Base-by-base conservation (phyloP, 148 eudicot species). In the Rhododendron kiyosumense region DNA sequence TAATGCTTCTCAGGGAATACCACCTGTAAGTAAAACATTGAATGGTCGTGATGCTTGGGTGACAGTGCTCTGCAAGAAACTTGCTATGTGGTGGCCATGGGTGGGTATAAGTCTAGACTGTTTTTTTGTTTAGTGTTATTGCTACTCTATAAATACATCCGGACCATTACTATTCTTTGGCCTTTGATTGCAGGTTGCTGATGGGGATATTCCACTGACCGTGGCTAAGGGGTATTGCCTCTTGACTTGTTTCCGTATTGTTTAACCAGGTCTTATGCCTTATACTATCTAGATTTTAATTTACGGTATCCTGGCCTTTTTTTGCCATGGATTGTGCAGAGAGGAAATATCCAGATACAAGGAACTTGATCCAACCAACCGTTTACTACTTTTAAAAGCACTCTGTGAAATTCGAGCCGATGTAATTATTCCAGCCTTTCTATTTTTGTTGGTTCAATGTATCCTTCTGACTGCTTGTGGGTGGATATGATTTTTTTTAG, bases 31-130 rank as follows among this genome's bases (percentile, higher is more conserved):
- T 87, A 95, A 95, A 86, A 84, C 51, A 69, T 88, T 93, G 87
- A 85, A 91, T 54, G 82, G 79, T 81, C 82, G 92, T 84, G 95
- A 92, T 90, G 90, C 83, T 38, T 97, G 99, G 99, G 92, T 97
- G 84, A 90, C 89, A n/a, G 73, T 43, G 83, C 96, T 97, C 75
- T 93, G 92, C 90, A 94, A 89, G 88, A 93, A 93, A 90, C 95
- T 97, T 75, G 88, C 91, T 52, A 86, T 82, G 83, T 94, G 98
- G 99, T 97, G 99, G 98, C 95, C 92, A 43, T 93, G 94, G 99
- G 99, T 96, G 90, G 86, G 94, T 85, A 46, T 83, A 83, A 65
- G 36, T 84, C 73, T 65, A 54, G 22, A 61, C 36, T 86, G 57
- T 28, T 61, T 22, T 18, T n/a, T 4, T 7, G 6, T 61, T 34